Conservation (phyloP, 495 filamentous ascomycete genomes). For the Penicillium angulare region DNA sequence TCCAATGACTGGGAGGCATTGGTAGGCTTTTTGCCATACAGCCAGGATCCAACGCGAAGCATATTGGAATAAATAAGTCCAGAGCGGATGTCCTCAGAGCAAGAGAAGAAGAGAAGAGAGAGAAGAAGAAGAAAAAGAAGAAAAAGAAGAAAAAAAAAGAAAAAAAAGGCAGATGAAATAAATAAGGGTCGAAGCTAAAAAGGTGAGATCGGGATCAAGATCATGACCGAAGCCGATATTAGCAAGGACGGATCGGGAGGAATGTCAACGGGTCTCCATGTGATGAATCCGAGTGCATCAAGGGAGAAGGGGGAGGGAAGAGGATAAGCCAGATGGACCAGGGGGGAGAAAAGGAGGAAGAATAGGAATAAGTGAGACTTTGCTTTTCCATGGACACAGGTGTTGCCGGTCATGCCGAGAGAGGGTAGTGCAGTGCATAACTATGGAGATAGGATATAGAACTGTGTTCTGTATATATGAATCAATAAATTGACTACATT, state of each 20-base stretch:
- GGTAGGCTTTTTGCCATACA: constrained; percentile 52
- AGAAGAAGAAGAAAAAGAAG: neutral
- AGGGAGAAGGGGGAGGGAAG: constrained; percentile 17
- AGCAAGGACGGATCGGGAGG: constrained; percentile 28
- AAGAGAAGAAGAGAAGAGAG: neutral
- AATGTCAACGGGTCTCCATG: constrained; percentile 26
- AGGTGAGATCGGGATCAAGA: neutral
- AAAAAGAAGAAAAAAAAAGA: neutral
- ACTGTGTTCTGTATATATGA: neutral
- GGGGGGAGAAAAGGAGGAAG: constrained; percentile 6
- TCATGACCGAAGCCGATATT: neutral
- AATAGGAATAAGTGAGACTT: neutral
- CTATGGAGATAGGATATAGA: neutral
- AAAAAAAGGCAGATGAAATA: constrained; percentile 1
- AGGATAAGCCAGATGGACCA: constrained; percentile 3
- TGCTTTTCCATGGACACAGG: neutral
- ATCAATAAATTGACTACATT: neutral
- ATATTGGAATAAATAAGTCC: constrained; percentile 33
- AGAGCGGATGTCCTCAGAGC: too few relatives aligned
- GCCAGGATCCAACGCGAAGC: constrained; percentile 54
- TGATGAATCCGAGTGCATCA: constrained; percentile 18
- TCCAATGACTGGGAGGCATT: constrained; percentile 56
- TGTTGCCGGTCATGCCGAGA: neutral
- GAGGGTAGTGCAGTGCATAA: neutral
- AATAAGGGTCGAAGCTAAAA: neutral